Conservation (phyloP, 495 filamentous ascomycete genomes). For the Penicillium diatomitis region DNA sequence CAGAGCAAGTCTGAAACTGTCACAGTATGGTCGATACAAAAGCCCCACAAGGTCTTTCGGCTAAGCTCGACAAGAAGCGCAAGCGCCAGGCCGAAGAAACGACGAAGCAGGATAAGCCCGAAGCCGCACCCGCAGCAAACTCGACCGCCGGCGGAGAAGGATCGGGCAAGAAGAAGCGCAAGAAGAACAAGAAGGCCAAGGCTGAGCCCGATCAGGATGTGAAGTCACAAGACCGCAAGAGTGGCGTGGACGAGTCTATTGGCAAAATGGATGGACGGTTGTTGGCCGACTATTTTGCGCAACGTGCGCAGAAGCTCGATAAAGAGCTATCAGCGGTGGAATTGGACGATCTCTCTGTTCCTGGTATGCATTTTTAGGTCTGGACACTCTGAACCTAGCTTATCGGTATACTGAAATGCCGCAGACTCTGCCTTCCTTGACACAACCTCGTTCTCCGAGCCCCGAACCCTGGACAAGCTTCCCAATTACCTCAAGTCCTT, state of each 20-base stretch:
- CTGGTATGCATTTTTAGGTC: slow-evolving; percentile 46
- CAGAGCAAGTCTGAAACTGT: not conserved
- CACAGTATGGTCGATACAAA: slow-evolving; percentile 14
- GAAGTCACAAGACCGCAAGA: slow-evolving; percentile 46
- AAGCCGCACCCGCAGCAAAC: slow-evolving; percentile 15
- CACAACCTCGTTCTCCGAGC: slow-evolving; percentile 59
- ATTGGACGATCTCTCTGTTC: slow-evolving; percentile 69
- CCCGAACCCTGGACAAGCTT: slow-evolving; percentile 57
- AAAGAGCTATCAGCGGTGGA: slow-evolving; percentile 74
- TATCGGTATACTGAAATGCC: slow-evolving; percentile 7
- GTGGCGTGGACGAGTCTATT: slow-evolving; percentile 73
- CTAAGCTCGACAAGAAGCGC: slow-evolving; percentile 41
- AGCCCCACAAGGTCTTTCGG: slow-evolving; percentile 20
- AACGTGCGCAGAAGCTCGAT: slow-evolving; percentile 67
- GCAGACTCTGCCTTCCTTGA: slow-evolving; percentile 53
- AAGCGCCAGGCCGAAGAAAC: slow-evolving; percentile 43
- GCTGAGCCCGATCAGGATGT: slow-evolving; percentile 43
- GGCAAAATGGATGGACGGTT: slow-evolving; percentile 70
- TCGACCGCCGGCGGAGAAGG: slow-evolving; percentile 15
- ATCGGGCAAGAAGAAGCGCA: slow-evolving; percentile 35
- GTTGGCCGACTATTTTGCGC: slow-evolving; percentile 78
- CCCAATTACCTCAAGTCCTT: slow-evolving; percentile 67
- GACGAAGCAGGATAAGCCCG: slow-evolving; percentile 23
- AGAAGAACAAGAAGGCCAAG: slow-evolving; percentile 46
- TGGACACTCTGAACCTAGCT: not conserved